Base-by-base conservation (phyloP, 768 basidiomycete genomes). In the Hortiboletus campestris region DNA sequence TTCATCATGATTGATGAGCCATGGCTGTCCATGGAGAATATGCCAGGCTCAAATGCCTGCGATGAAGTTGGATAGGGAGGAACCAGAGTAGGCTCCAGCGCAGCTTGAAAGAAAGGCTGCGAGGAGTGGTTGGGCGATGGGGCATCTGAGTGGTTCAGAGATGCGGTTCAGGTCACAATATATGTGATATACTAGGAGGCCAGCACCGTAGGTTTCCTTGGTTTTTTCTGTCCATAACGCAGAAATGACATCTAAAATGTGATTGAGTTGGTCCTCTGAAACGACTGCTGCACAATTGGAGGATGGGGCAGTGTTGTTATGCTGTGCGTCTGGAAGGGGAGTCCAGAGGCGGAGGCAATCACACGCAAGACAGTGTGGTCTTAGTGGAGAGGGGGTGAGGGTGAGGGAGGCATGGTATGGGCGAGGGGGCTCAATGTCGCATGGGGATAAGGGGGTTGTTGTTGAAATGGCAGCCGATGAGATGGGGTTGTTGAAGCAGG, bases 21-120 rank as follows among this genome's bases (percentile, higher is more conserved):
- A 56, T 0, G 16, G 12, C 0, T 3, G 6, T 3, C 19, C 10
- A 42, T 57, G 51, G 0, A 82, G 50, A 0, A 75, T 63, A 56
- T 83, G 80, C 80, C 80, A 83, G 1, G 80, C 78, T 0, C 71
- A 57, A 0, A 82, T 41, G 0, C 74, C 76, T 2, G 59, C 56
- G 0, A 78, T 19, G 51, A 76, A 78, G 62, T 79, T 80, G 2
- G 49, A 35, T 0, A 81, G 58, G 0, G 75, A 65, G 9, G 53
- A 56, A 0, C 67, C 68, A 0, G 76, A 56, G 47, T 76, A 77
- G 1, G 51, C 9, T 0, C 44, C 51, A 9, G 51, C 71, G 0
- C 69, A 54, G 3, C n/a, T 59, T 0, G 75, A 45, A 0, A 77
- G 53, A 29, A 76, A 78, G 0, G 66, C 31, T 0, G 49, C 41